These are phyloP conservation scores for Wickerhamiella brachini DNA, from an alignment of 805 yeast genomes.

Conservation along the genomic window DNA sequence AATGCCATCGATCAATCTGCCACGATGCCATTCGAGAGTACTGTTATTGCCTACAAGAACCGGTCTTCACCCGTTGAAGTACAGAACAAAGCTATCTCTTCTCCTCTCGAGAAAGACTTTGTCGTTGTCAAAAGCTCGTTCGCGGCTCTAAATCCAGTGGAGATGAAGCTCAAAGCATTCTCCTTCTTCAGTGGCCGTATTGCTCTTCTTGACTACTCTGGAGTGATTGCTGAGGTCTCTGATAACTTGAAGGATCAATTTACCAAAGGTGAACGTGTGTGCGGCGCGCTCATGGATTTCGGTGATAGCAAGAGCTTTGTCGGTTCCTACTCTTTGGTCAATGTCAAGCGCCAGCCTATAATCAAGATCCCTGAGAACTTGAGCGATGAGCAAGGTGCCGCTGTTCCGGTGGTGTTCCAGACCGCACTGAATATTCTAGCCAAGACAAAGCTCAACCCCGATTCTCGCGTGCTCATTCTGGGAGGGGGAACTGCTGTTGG, in stretches of 20 bases:
- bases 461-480: conserved; percentile 40
- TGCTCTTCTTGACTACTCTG: conserved; percentile 58
- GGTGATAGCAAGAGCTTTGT: conserved; percentile 1
- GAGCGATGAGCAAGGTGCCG: conserved; percentile 42
- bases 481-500: conserved; percentile 78
- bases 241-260: conserved; percentile 25
- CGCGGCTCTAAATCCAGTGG: conserved; percentile 53
- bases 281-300: conserved; percentile 34
- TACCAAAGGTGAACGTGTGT: conserved; percentile 48
- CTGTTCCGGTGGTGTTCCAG: conserved; percentile 48
- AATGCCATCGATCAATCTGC: background rate
- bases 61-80: conserved; percentile 9
- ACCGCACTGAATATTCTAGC: conserved; percentile 40
- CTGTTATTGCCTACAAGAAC: conserved; percentile 5
- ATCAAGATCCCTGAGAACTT: conserved; percentile 36
- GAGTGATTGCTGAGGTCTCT: conserved; percentile 45
- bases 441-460: conserved; percentile 28
- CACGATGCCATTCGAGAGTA: background rate
- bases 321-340: conserved; percentile 17
- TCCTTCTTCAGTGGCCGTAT: conserved; percentile 4
- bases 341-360: conserved; percentile 27
- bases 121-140: conserved; percentile 45
- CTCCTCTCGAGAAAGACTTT: conserved; percentile 35
- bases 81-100: conserved; percentile 21
- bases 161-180: conserved; percentile 34